Evolutionary conservation across 2,329 filamentous ascomycete genomes (phyloP).

Genomic region (Xylogone sp.): DNA sequence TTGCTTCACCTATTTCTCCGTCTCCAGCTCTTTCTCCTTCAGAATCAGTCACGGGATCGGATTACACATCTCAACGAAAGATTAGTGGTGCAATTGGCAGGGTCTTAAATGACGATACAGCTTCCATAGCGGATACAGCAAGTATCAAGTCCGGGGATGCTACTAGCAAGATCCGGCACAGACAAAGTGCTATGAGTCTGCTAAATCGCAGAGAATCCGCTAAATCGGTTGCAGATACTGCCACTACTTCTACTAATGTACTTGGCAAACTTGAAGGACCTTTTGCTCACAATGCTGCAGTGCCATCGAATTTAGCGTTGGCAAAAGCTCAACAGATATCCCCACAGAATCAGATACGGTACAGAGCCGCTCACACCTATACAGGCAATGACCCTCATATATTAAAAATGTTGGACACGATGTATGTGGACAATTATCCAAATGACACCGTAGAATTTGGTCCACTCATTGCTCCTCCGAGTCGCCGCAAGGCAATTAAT

Average conservation of each 20-base stretch:
- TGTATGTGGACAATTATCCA: slow-evolving; percentile 72
- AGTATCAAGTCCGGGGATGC: slow-evolving; percentile 22
- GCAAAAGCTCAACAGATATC: slow-evolving; percentile 31
- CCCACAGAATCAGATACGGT: slow-evolving; percentile 38
- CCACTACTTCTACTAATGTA: slow-evolving; percentile 59
- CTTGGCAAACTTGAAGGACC: slow-evolving; percentile 60
- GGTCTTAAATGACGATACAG: slow-evolving; percentile 27
- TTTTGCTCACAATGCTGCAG: slow-evolving; percentile 25
- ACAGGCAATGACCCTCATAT: slow-evolving; percentile 71
- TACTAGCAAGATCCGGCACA: slow-evolving; percentile 48
- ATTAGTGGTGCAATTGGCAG: slow-evolving; percentile 15
- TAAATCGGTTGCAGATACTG: slow-evolving; percentile 62
- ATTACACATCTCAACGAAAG: slow-evolving; percentile 12
- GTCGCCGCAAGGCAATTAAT: slow-evolving; percentile 46
- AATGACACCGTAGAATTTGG: slow-evolving; percentile 70
- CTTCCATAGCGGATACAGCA: slow-evolving; percentile 22
- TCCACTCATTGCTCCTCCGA: slow-evolving; percentile 70
- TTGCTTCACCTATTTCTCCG: slow-evolving; percentile 15
- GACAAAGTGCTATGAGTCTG: slow-evolving; percentile 58
- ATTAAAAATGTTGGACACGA: slow-evolving; percentile 72
- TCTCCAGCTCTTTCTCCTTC: slow-evolving; percentile 19
- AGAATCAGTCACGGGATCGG: slow-evolving; percentile 11
- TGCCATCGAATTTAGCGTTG: slow-evolving; percentile 33
- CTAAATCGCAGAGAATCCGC: slow-evolving; percentile 52
- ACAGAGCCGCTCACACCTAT: slow-evolving; percentile 74